Percentiles rank a stretch among this genome's conserved stretches.
phyloP scores from a whole-genome alignment of 1,284 basidiomycete genomes.

The Entoloma clypeatum region DNA sequence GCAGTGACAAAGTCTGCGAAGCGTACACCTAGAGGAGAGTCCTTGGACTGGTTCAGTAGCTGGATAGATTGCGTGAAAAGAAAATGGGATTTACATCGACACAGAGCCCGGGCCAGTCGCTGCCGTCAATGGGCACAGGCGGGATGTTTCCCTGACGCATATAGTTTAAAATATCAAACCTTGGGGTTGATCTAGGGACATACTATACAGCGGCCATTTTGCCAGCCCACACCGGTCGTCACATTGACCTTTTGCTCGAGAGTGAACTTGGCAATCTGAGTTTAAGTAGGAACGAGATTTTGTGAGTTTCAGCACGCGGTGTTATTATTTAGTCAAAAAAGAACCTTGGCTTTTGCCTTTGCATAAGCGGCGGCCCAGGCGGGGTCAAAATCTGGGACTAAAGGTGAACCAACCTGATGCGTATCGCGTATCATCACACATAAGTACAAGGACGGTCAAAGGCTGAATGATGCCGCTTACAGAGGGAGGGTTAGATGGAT shows the following conservation, averaged over 20 bases:
- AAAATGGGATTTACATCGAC: conserved; percentile 39
- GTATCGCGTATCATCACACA: neutral
- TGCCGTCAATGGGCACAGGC: conserved; percentile 30
- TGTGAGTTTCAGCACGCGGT: neutral
- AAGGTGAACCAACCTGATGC: conserved; percentile 31
- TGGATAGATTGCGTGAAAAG: neutral
- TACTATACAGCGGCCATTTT: conserved; percentile 60
- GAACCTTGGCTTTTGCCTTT: conserved; percentile 45
- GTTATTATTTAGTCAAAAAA: neutral
- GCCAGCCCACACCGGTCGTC: conserved; percentile 56
- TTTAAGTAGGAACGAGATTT: neutral
- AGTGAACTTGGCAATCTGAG: conserved; percentile 39
- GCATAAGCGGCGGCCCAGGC: conserved; percentile 47
- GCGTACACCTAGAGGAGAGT: conserved; percentile 54
- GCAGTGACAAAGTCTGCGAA: conserved; percentile 53
- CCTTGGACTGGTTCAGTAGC: conserved; percentile 29
- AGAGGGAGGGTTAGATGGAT: conserved; percentile 41
- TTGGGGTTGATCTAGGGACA: conserved; percentile 23
- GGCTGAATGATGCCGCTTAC: conserved; percentile 24
- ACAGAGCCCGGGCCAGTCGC: conserved; percentile 60
- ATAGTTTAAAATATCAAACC: conserved; percentile 22
- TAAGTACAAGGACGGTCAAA: neutral
- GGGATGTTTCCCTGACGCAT: conserved; percentile 40
- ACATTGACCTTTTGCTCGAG: conserved; percentile 52
- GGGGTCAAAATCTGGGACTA: conserved; percentile 46